A percentile compares a stretch with the other conserved stretches of the same genome.
Evolutionary conservation across 2,329 filamentous ascomycete species (phyloP).

Genomic region (Camptophora hylomeconis): DNA sequence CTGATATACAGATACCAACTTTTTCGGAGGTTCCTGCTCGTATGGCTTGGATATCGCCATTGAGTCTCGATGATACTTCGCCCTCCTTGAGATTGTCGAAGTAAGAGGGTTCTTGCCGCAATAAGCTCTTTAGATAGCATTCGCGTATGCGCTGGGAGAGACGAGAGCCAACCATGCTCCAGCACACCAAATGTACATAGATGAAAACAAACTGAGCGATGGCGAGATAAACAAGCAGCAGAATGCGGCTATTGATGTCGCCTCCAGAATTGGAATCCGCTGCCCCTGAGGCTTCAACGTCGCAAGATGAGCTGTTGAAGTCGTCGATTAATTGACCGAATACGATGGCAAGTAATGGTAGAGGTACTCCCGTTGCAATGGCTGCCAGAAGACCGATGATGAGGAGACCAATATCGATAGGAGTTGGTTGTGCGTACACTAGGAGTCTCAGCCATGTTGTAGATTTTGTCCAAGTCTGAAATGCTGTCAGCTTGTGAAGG

Average conservation of each 20-base stretch:
- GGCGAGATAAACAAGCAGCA: slow-evolving; percentile 50
- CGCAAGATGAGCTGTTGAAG: slow-evolving; percentile 19
- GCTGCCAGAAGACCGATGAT: slow-evolving; percentile 20
- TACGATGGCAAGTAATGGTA: slow-evolving; percentile 26
- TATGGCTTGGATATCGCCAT: slow-evolving; percentile 34
- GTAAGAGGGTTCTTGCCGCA: slow-evolving; percentile 19
- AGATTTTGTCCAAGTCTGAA: background rate
- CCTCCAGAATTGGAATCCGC: slow-evolving; percentile 18
- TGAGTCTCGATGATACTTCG: slow-evolving; percentile 33
- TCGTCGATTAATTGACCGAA: slow-evolving; percentile 29
- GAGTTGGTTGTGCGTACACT: slow-evolving; percentile 6
- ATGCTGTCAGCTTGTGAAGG: background rate
- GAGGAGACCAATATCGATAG: slow-evolving; percentile 8
- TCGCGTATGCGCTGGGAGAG: slow-evolving; percentile 51
- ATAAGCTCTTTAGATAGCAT: slow-evolving; percentile 19
- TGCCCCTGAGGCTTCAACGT: background rate
- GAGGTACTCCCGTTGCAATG: slow-evolving; percentile 26
- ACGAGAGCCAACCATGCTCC: slow-evolving; percentile 51
- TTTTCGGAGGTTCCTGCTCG: slow-evolving; percentile 36
- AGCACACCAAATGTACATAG: slow-evolving; percentile 51
- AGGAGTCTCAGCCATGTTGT: slow-evolving; percentile 6
- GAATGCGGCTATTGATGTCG: slow-evolving; percentile 43
- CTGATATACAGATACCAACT: slow-evolving; percentile 34
- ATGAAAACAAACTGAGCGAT: slow-evolving; percentile 51
- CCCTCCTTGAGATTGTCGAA: slow-evolving; percentile 28